phyloP scores from a whole-genome alignment of 192 early-diverging fungal species.

The Jimgerdemannia flammicorona region DNA sequence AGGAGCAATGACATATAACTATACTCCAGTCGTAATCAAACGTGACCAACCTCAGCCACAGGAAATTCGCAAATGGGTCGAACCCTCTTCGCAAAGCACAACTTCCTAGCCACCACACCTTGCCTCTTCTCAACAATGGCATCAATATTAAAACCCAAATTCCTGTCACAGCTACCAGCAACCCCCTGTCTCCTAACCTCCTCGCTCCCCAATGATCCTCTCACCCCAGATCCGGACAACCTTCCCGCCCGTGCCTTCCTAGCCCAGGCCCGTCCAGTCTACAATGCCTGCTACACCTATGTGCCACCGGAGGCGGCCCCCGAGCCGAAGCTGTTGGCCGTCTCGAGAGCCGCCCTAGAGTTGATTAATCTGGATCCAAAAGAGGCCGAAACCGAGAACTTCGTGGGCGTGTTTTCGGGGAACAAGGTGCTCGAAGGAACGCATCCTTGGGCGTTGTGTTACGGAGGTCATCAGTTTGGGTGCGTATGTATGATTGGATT shows the following conservation, averaged over 20 bases:
- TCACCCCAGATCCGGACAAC: slow-evolving; percentile 14
- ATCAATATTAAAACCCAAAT: neutral
- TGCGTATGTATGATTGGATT: slow-evolving; percentile 2
- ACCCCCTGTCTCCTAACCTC: slow-evolving; percentile 21
- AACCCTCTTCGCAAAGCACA: too few species aligned
- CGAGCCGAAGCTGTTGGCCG: slow-evolving; percentile 18
- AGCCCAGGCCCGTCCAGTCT: slow-evolving; percentile 30
- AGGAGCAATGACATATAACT: too few species aligned
- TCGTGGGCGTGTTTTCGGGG: slow-evolving; percentile 38
- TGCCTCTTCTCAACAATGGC: neutral
- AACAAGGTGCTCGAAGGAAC: slow-evolving; percentile 37
- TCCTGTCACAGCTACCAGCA: neutral
- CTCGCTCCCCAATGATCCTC: slow-evolving; percentile 28
- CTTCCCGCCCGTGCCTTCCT: slow-evolving; percentile 23
- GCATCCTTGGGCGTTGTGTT: slow-evolving; percentile 63
- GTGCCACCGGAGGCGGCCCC: slow-evolving; percentile 38
- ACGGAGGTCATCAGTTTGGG: slow-evolving; percentile 74
- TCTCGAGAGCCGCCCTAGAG: slow-evolving; percentile 25
- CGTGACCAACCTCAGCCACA: too few species aligned
- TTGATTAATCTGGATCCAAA: slow-evolving; percentile 26
- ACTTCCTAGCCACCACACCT: neutral
- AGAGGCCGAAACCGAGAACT: slow-evolving; percentile 17
- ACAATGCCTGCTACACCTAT: slow-evolving; percentile 35
- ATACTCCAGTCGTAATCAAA: too few species aligned
- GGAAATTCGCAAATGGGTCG: too few species aligned